Conservation (phyloP, 164 flowering plant species). For the Magnolia changhungtana region DNA sequence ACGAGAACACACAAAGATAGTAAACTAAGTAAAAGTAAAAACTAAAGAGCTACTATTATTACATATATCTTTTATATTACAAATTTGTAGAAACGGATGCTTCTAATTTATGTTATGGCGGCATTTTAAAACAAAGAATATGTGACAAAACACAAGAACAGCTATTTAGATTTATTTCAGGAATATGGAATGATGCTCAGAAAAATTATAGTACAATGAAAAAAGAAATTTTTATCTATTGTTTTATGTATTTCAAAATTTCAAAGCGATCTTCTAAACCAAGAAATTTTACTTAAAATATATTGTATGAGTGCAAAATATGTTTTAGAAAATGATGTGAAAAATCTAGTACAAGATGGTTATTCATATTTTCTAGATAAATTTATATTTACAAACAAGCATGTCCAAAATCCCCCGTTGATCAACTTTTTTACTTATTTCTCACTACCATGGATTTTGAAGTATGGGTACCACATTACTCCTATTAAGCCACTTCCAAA, state of each 20-base stretch:
- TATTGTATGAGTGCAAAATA: neutral
- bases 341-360: neutral
- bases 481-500: too few species aligned
- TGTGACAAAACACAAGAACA: neutral
- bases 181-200: neutral
- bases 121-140: neutral
- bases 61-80: neutral
- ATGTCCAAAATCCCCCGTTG: too few species aligned
- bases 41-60: neutral
- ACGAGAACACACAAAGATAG: neutral
- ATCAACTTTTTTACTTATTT: too few species aligned
- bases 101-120: neutral
- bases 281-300: neutral
- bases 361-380: too few species aligned
- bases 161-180: neutral
- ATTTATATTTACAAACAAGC: too few species aligned
- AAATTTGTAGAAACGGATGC: neutral
- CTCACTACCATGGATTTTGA: too few species aligned
- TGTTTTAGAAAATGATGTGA: neutral
- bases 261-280: neutral
- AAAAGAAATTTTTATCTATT: neutral
- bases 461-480: too few species aligned
- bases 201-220: neutral
- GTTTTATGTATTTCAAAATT: neutral
- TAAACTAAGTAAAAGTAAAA: neutral